Base-by-base conservation (phyloP, 805 yeast species). In the Zygoascus ofunaensis region DNA sequence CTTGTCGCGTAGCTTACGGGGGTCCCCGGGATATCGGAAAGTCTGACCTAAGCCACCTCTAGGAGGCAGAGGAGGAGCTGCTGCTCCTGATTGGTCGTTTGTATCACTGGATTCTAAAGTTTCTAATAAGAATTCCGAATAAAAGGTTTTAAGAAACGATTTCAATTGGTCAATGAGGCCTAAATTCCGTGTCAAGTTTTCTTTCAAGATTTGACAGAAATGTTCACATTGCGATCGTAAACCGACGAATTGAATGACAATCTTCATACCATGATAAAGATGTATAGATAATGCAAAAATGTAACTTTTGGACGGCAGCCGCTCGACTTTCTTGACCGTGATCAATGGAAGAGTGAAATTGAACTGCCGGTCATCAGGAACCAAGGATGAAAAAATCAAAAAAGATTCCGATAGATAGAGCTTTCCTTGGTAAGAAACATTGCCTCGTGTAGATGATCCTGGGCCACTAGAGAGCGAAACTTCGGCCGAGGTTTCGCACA, bases 1-100 rank as follows among this genome's bases (percentile, higher is more conserved):
- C 54, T 85, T 82, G 57, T 90, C 97, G 44, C 86, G 76, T 41
- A 78, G 66, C 48, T 79, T 79, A 48, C 74, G 74, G 3, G 94
- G 74, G 59, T 86, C 87, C 0, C 98, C 98, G 0, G 98, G 98
- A 59, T 80, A 92, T 51, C 84, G 82, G 64, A 79, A 90, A 10
- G 65, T 64, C 56, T 82, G 74, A 0, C 99, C 99, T 20, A 92
- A 68, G 0, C 99, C 99, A 20, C 94, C 94, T 0, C 94, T 87
- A 0, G 87, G 77, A 3, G 56, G 51, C 4, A 46, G 43, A 8
- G 44, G 41, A 2, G 47, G 40, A 4, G 44, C 55, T 1, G 66
- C 49, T 4, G 63, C 55, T 47, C 67, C 65, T 26, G 30, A 26
- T n/a, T n/a, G n/a, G 40, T 76, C 73, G 50, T 79, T 79, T 14